A percentile compares a stretch with the other conserved stretches of the same genome.
Evolutionary conservation across 495 filamentous ascomycete species (phyloP).

Genomic region (Lepidopterella palustris): DNA sequence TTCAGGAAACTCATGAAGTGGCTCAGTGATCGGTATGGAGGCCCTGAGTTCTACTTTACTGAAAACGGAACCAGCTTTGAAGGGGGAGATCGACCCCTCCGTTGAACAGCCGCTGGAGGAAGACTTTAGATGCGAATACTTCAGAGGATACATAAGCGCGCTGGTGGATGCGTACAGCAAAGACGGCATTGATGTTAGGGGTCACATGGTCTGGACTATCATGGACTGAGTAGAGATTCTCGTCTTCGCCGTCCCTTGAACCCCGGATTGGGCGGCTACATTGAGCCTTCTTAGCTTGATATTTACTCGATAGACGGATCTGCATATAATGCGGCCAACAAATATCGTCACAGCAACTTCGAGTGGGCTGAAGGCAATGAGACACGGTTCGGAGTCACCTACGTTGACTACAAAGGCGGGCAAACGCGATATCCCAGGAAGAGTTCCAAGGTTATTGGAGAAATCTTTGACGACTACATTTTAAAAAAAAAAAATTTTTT

Average conservation of each 20-base stretch:
- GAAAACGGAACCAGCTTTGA: constrained; percentile 72
- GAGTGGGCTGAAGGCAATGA: constrained; percentile 73
- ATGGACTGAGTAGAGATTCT: constrained; percentile 60
- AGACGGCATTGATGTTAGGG: constrained; percentile 65
- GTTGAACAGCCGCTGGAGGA: constrained; percentile 63
- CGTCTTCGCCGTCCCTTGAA: not conserved
- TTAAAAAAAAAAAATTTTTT: too few relatives aligned
- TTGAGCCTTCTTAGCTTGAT: too few relatives aligned
- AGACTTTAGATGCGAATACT: constrained; percentile 70
- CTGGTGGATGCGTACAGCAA: constrained; percentile 59
- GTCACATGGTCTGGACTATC: constrained; percentile 75
- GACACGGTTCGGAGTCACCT: constrained; percentile 74
- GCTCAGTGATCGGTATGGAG: constrained; percentile 67
- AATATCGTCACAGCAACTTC: constrained; percentile 43
- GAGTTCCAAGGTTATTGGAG: constrained; percentile 59
- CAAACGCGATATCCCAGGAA: constrained; percentile 75
- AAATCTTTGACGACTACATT: constrained; percentile 55
- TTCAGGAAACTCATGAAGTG: constrained; percentile 73
- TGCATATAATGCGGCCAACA: not conserved
- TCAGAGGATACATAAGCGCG: constrained; percentile 63
- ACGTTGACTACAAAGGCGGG: constrained; percentile 65
- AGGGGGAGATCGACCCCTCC: constrained; percentile 69
- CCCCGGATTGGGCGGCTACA: too few relatives aligned
- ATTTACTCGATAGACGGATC: not conserved
- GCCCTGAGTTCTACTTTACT: constrained; percentile 73